These are phyloP conservation scores for Beauveria brongniartii DNA, from an alignment of 2,329 filamentous ascomycete genomes.

Conservation along the genomic window DNA sequence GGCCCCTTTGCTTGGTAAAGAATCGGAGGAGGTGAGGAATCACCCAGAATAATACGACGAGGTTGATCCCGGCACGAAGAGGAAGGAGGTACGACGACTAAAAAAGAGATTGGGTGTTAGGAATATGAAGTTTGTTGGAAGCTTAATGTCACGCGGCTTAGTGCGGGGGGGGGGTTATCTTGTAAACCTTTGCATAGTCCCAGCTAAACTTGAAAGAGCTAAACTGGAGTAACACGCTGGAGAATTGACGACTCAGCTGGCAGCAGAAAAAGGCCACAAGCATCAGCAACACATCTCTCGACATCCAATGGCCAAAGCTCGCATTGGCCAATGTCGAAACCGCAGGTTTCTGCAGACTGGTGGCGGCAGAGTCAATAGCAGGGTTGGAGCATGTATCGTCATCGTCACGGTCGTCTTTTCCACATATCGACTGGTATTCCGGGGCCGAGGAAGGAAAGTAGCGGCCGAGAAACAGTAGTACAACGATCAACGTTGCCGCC, in stretches of 20 bases:
- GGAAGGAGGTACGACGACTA: conserved; percentile 16
- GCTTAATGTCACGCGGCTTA: background rate
- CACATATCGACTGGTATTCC: background rate
- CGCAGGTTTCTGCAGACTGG: background rate
- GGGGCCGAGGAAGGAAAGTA: background rate
- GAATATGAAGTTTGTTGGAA: no score
- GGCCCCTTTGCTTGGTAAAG: background rate
- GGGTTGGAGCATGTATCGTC: background rate
- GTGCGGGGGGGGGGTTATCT: background rate
- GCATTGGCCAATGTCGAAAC: background rate
- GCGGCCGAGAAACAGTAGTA: background rate
- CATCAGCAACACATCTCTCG: background rate
- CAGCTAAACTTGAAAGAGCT: background rate
- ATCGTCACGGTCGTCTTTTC: background rate
- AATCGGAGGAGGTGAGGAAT: conserved; percentile 12
- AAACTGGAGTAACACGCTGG: background rate
- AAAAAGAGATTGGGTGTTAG: background rate
- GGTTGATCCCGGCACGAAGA: conserved; percentile 12
- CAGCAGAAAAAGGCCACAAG: background rate
- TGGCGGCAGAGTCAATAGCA: background rate
- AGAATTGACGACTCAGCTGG: background rate
- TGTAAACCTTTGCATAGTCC: background rate
- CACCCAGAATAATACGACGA: conserved; percentile 9
- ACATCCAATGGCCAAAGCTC: background rate
- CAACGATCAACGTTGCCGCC: background rate